Evolutionary conservation across 257 asterid genomes (phyloP).

Genomic region (Capsicum pubescens): DNA sequence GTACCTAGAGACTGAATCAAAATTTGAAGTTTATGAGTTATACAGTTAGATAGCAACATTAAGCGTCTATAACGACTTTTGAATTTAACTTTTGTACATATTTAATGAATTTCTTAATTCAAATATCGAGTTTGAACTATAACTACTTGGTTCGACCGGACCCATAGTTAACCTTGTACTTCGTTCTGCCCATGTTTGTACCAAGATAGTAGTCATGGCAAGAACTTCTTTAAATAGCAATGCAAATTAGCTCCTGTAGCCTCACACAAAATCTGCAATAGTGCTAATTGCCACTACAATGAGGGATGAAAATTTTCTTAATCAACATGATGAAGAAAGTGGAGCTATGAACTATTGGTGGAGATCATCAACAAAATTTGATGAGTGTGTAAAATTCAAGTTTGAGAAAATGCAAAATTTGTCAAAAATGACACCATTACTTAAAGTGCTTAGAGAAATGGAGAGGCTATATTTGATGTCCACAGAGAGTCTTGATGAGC

Average conservation of each 20-base stretch:
- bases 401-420: slow-evolving; percentile 28
- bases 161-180: background rate
- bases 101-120: background rate
- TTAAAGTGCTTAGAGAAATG: slow-evolving; percentile 40
- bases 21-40: background rate
- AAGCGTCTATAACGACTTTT: background rate
- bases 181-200: background rate
- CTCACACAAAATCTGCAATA: background rate
- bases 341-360: slow-evolving; percentile 36
- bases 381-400: slow-evolving; percentile 29
- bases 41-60: background rate
- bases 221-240: background rate
- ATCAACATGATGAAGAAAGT: background rate
- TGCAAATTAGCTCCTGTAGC: slow-evolving; percentile 9
- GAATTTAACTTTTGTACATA: background rate
- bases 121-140: background rate
- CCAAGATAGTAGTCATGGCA: background rate
- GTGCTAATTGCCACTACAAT: background rate
- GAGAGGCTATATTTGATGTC: slow-evolving; percentile 39
- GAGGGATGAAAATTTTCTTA: background rate
- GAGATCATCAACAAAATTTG: slow-evolving; percentile 38
- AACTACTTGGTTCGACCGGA: background rate
- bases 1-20: background rate
- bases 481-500: slow-evolving; percentile 33
- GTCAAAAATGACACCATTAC: slow-evolving; percentile 32